phyloP scores from a whole-genome alignment of 2,329 filamentous ascomycete species.

The Diaporthe vexans region DNA sequence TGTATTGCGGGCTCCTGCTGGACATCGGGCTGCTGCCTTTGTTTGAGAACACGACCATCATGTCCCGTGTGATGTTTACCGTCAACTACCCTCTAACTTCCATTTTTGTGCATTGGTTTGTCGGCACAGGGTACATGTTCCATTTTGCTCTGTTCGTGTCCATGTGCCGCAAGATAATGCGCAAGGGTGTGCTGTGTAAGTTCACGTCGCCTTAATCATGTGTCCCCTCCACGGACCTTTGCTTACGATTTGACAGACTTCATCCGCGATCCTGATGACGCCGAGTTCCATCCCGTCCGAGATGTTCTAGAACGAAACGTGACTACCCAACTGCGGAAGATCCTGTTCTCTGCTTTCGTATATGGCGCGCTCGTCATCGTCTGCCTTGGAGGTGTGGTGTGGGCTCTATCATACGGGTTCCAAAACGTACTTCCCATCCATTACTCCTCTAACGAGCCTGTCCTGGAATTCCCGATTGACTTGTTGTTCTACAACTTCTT shows the following conservation, averaged over 20 bases:
- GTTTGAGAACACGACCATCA: constrained; percentile 84
- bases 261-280: constrained; percentile 97
- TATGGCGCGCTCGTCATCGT: constrained; percentile 94
- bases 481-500: constrained; percentile 97
- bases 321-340: constrained; percentile 93
- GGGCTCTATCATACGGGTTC: constrained; percentile 81
- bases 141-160: constrained; percentile 98
- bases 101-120: constrained; percentile 98
- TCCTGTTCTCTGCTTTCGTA: constrained; percentile 94
- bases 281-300: constrained; percentile 96
- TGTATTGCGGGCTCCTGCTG: constrained; percentile 94
- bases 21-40: constrained; percentile 90
- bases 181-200: constrained; percentile 91
- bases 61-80: constrained; percentile 84
- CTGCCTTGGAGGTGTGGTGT: constrained; percentile 95
- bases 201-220: constrained; percentile 43
- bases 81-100: constrained; percentile 86
- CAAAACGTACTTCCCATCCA: constrained; percentile 87
- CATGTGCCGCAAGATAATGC: constrained; percentile 98
- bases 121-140: constrained; percentile 99
- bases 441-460: constrained; percentile 92
- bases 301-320: constrained; percentile 96
- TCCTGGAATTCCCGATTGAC: constrained; percentile 94
- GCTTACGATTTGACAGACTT: constrained; percentile 75
- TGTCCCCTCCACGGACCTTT: constrained; percentile 13